These are phyloP conservation scores for Centaurea solstitialis DNA, from an alignment of 129 eudicot species.

Conservation along the genomic window DNA sequence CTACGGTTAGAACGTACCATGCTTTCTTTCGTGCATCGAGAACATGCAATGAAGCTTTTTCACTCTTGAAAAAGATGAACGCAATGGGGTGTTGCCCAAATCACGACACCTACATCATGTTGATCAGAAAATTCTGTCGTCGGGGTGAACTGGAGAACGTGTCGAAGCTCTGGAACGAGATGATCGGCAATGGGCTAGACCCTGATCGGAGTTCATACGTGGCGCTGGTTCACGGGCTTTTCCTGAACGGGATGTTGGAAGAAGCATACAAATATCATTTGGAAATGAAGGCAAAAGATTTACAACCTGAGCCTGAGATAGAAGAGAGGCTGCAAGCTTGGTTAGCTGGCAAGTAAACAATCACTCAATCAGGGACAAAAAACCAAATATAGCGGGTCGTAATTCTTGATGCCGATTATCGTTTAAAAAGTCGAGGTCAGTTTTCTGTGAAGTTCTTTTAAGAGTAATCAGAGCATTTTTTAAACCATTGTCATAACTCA, in stretches of 20 bases:
- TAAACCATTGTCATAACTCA: neutral
- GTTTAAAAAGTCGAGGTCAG: too few species aligned
- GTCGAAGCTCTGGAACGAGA: constrained; percentile 70
- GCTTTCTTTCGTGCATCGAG: constrained; percentile 60
- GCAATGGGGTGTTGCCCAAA: constrained; percentile 52
- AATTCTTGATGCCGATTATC: neutral
- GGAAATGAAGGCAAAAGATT: constrained; percentile 76
- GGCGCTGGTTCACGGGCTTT: constrained; percentile 76
- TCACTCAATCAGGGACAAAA: neutral
- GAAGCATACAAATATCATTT: constrained; percentile 63
- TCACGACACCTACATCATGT: constrained; percentile 72
- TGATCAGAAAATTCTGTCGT: constrained; percentile 82
- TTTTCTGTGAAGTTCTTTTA: neutral
- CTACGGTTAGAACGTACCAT: constrained; percentile 78
- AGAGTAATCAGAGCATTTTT: neutral
- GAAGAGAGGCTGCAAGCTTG: constrained; percentile 71
- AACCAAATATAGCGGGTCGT: neutral
- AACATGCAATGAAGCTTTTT: constrained; percentile 63
- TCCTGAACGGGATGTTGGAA: constrained; percentile 78
- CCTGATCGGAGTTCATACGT: constrained; percentile 78
- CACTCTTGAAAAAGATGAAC: constrained; percentile 61
- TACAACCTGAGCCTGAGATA: constrained; percentile 72
- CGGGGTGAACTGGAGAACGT: constrained; percentile 66
- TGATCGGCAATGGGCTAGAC: constrained; percentile 66
- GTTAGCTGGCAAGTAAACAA: constrained; percentile 40